Base-by-base conservation (phyloP, 306 rosid species). In the Delonix regia region DNA sequence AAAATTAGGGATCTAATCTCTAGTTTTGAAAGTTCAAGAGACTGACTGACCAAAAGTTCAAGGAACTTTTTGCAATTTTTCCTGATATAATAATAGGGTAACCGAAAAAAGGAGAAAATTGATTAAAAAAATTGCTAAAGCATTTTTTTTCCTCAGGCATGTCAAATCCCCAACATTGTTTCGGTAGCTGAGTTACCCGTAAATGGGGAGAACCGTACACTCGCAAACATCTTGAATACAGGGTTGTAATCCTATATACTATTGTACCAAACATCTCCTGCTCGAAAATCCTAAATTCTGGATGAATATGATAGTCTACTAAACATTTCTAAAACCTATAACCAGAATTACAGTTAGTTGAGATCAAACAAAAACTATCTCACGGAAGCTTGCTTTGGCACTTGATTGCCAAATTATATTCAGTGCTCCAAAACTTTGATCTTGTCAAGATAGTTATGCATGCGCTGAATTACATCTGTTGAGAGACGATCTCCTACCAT, bases 391-490 rank as follows among this genome's bases (percentile, higher is more conserved):
- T n/a, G 47, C 28, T 12, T 41, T 34, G 41, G 47, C 53, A 51
- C n/a, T 34, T 9, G 57, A 48, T 56, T 49, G 71, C 77, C 45
- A 77, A 56, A 28, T 12, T 25, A 9, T 53, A 67, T 75, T 89
- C 71, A 90, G 66, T 88, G 89, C 81, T 89, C 97, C 83, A 92
- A 78, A 78, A 80, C 47, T 88, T 84, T 86, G 74, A 92, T 89
- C 79, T 79, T 81, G 13, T 89, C 95, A n/a, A 92, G 87, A 76
- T 62, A 77, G 66, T 34, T 79, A 62, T 88, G 91, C 95, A 95
- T 88, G 62, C 89, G 90, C 73, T 80, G 75, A 61, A 83, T 38
- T 61, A 80, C 87, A 36, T 86, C 84, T 33, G 83, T 53, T 9
- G 90, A 83, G 19, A 90, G 81, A 78, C 74, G 81, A 84, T 81